Evolutionary conservation across 2,329 filamentous ascomycete genomes (phyloP).

Genomic region (Botryotinia narcissicola): DNA sequence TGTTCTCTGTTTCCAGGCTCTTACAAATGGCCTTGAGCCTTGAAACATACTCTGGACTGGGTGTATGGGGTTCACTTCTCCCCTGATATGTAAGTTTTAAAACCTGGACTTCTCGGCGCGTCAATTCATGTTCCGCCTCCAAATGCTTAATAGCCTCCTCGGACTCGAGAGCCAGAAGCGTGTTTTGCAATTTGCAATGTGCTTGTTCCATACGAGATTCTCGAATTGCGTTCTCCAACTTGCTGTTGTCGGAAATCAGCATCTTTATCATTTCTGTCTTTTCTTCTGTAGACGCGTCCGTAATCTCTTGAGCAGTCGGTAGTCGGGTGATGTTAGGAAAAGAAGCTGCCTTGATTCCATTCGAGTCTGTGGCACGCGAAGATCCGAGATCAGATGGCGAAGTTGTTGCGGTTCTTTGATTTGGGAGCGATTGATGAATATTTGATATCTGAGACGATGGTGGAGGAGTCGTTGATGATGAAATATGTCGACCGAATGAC

Average conservation of each 20-base stretch:
- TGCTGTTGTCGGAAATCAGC: constrained; percentile 55
- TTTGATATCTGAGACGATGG: constrained; percentile 56
- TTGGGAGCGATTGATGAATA: constrained; percentile 20
- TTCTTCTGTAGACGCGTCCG: constrained; percentile 53
- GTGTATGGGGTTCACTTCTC: constrained; percentile 48
- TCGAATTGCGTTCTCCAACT: constrained; percentile 48
- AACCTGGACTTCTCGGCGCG: constrained; percentile 82
- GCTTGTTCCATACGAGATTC: constrained; percentile 79
- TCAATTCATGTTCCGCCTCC: constrained; percentile 88
- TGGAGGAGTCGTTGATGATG: constrained; percentile 39
- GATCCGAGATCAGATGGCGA: constrained; percentile 32
- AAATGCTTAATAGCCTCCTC: constrained; percentile 82
- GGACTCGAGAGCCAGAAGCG: constrained; percentile 78
- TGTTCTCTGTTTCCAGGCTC: constrained; percentile 63
- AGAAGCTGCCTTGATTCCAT: constrained; percentile 29
- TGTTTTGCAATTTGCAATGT: constrained; percentile 88
- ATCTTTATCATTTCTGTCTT: constrained; percentile 56
- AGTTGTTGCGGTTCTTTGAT: constrained; percentile 25
- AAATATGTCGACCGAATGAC: background rate
- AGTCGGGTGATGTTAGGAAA: background rate
- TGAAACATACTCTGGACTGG: constrained; percentile 50
- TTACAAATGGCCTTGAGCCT: constrained; percentile 67
- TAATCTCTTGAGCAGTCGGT: constrained; percentile 51
- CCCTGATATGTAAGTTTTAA: constrained; percentile 69
- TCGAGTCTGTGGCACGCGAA: constrained; percentile 33